Base-by-base conservation (phyloP, 1,139 yeast genomes). In the Hemisphaericaspora xylanilytica region DNA sequence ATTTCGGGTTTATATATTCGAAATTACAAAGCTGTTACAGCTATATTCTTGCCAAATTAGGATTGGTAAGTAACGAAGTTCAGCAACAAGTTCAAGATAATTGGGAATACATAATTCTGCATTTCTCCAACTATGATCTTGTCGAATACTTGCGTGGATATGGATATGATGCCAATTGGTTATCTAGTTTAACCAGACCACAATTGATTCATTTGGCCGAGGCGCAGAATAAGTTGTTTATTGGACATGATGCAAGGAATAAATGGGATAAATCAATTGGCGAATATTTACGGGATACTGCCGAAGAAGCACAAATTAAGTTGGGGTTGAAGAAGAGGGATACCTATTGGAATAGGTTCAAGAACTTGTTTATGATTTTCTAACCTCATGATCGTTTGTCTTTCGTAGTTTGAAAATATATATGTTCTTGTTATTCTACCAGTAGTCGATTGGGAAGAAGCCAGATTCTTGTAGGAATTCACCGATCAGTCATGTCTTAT, bases 81-180 rank as follows among this genome's bases (percentile, higher is more conserved):
- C 37, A 42, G 26, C 45, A 43, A 9, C 54, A 63, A 32, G 73
- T 76, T 48, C 67, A 69, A 17, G 40, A 38, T 15, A 34, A 38
- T 20, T 44, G 42, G 44, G 42, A 38, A 13, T 46, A 47, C 24
- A 33, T 58, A 13, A 43, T 59, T 30, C 43, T 47, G 12, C 36
- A 69, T 26, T 80, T 83, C 80, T 63, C 78, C 16, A 70, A 68
- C 29, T 68, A 72, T 24, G 87, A 81, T 47, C 60, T 81, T 48
- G 69, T 61, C 49, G 65, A 68, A 22, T 81, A 80, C 56, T 58
- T 81, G 39, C 61, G 66, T 32, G 65, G 75, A 7, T 80, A 71
- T 53, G 85, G 85, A 6, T 61, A 70, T 39, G 59, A 63, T 32
- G 48, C 61, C 36, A 57, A 42, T 14, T 53, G 56, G 50, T 52